Base-by-base conservation (phyloP, 345 rosid species). In the Balakata baccata region DNA sequence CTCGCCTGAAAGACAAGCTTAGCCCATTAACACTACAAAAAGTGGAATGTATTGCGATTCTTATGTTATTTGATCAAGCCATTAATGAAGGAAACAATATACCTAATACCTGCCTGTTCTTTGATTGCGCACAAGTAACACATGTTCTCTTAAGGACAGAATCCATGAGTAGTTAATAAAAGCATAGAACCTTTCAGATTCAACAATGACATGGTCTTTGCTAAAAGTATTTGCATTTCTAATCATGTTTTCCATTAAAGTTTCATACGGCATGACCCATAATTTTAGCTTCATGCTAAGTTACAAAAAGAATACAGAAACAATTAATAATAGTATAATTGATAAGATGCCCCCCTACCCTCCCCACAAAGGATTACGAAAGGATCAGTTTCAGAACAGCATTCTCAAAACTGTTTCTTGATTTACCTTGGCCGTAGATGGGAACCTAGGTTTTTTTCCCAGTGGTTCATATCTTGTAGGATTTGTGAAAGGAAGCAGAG, bases 1-100 rank as follows among this genome's bases (percentile, higher is more conserved):
- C 52, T 41, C 70, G 77, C 78, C 89, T 83, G 82, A 81, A 79
- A 69, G 52, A 68, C 59, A 79, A 60, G 41, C 59, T 47, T 34
- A 46, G n/a, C 66, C 5, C 6, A 69, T 73, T 56, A 67, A 13
- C 29, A 60, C 56, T 29, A 29, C 7, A 1, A 14, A 60, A 63
- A n/a, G 70, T 1, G 4, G 6, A 57, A 23, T 16, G 39, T 9
- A 17, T 65, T 2, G 11, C 29, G 5, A 51, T 22, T 61, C 20
- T 38, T 29, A 29, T 29, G 17, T 49, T 58, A 56, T 71, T 20
- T 63, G 37, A 50, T 43, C 39, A 71, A 53, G 78, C 47, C 63
- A 63, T 63, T 57, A 45, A 68, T 2, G 51, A 58, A 52, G 16
- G 39, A 64, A 46, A 43, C 64, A 64, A 57, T 39, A 43, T 29